Evolutionary conservation across 1,139 yeast species (phyloP), one percentile per base, ranked within the genome.

Genomic region (Candida glucosophila): DNA sequence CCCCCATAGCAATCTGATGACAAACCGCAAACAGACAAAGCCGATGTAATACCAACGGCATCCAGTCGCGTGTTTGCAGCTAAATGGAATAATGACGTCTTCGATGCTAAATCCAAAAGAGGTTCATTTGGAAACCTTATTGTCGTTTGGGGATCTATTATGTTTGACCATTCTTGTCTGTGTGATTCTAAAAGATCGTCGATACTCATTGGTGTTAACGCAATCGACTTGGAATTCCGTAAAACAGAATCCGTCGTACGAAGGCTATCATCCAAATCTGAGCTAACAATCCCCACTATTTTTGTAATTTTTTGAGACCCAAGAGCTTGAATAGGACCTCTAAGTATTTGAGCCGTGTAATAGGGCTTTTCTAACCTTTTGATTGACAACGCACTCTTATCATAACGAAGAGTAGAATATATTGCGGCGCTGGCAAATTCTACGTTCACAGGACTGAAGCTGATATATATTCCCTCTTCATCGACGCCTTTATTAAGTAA

Each of bases 1-100:
- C 94, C 94, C n/a, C 73, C 94, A 46, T 82, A 82, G 13, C 90
- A 77, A 45, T 82, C 94, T 0, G 92, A 76, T 8, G 86, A 74
- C 19, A 81, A 57, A 0, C 94, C 94, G 12, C 70, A 55, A 1
- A 77, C 81, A 4, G 75, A 63, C 32, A 68, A 50, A 22, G 71
- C 83, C 26, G 67, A 62, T 1, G 68, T 55, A 4, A 65, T 52
- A 2, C 80, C 81, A 17, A 61, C 52, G 0, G 76, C 66, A 5
- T 65, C 57, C 1, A 73, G 51, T 27, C 90, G 62, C 2, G 86
- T 70, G 35, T 80, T 81, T 6, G 92, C 71, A 20, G 76, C 47
- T 32, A 82, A 55, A 46, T 82, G 93, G 48, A 57, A 82, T 5
- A 82, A 39, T 3, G 88, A 77, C 0, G 93, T 75, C 35, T 79